Evolutionary conservation across 257 asterid species (phyloP), one percentile per base, ranked within the genome.

Genomic region (Rhazya stricta): DNA sequence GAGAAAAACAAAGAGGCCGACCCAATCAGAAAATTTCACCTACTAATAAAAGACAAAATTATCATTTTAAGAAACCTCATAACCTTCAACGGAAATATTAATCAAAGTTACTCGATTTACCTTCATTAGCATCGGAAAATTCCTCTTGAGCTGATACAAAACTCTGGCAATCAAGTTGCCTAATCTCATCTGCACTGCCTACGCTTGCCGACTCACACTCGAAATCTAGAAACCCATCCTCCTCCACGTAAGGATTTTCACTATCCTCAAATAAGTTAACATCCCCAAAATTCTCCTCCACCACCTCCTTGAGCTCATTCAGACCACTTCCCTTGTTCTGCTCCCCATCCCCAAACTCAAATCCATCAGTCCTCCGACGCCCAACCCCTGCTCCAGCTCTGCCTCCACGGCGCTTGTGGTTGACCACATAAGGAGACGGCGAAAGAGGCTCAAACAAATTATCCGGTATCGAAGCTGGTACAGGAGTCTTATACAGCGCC

Each of bases 61-160:
- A 4, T 39, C 7, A 1, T n/a, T n/a, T n/a, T 0, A 10, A 0
- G 54, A 48, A 48, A 16, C 15, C 4, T 51, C 25, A 51, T 0
- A 18, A 19, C 8, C 3, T 0, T 51, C 27, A 19, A 13, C 19
- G 18, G 9, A 63, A 63, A 32, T 16, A 15, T 65, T 19, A 9
- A 37, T 7, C 3, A 65, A 65, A 65, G 0, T 36, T 19, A 37
- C 6, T 27, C 61, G 69, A 67, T 30, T 15, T 83, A 91, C 97
- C 97, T 54, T 93, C 98, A 75, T 74, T 83, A 1, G 98, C 98
- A 78, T 94, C 98, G 46, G 89, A 89, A 72, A 90, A 94, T 21
- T 91, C 97, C 66, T 91, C 92, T 53, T 80, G 89, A 60, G 83
- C 80, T 16, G 96, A 90, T 39, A 72, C 83, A 74, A 82, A 84